Evolutionary conservation across 202 grass and related monocot species (phyloP), one percentile per base, ranked within the genome.

Genomic region (Carex arenaria): DNA sequence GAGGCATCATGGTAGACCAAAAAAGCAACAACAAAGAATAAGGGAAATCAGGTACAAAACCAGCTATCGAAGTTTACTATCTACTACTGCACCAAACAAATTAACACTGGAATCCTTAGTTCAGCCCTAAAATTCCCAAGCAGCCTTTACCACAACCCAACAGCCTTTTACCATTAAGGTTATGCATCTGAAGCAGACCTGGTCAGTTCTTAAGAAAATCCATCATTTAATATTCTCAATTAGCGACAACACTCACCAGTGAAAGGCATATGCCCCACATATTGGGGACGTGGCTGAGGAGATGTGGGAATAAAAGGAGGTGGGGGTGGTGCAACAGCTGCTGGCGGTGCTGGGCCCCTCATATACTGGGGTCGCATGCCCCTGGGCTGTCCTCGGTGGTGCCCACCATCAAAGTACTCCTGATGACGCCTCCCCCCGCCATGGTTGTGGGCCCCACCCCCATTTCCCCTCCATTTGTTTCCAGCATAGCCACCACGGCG

Each of bases 381-480:
- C 31, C 85, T 85, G 60, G 86, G 91, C 55, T 93, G 87, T 38
- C 80, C 61, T 70, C 85, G 79, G 38, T 83, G 70, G 62, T 91
- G 85, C 73, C 86, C 82, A 13, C 86, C 82, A 13, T 88, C 87
- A 77, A 87, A 88, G 53, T 89, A 69, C 4, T 88, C 87, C 4
- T 85, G 78, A 49, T 87, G 89, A 17, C 91, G 90, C 0, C 87
- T 75, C 18, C 82, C 84, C 18, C 82, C 84, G 3, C 82, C 92
- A 66, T 67, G 54, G 40, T 82, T 82, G 56, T 71, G 47, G 32
- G 40, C n/a, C 34, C 89, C 89, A 74, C 87, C 83, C 85, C 86
- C 84, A 55, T 89, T 92, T 32, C 84, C 90, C 86, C 95, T 90
- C 80, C 91, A 82, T 71, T 84, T 95, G 64, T 90, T 90, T 22